phyloP scores from a whole-genome alignment of 2,329 filamentous ascomycete species.

The Hirsutella minnesotensis region DNA sequence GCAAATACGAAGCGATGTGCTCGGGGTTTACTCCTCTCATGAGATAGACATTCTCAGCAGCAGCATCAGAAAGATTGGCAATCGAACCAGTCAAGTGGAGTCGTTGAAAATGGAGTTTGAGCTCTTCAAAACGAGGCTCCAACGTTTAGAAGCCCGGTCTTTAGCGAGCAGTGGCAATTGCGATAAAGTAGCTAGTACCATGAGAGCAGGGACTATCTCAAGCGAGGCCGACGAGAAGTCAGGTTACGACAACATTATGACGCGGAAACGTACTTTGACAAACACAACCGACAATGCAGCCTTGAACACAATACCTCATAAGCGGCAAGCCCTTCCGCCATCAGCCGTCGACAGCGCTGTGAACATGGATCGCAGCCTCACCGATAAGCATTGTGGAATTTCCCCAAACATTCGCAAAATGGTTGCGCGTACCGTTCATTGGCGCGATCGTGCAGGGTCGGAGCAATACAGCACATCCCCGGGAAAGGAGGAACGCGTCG shows the following conservation, averaged over 20 bases:
- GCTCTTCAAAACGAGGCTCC: conserved; percentile 23
- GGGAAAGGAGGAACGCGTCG: no score
- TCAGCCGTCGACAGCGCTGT: conserved; percentile 8
- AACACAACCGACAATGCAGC: conserved; percentile 6
- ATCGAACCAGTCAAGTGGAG: conserved; percentile 25
- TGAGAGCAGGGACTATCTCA: not conserved
- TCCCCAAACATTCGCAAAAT: conserved; percentile 6
- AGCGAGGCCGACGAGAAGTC: conserved; percentile 2
- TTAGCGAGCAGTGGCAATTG: not conserved
- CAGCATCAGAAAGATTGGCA: conserved; percentile 25
- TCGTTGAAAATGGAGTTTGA: conserved; percentile 29
- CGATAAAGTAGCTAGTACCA: not conserved
- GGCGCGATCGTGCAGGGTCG: no score
- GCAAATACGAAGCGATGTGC: conserved; percentile 4
- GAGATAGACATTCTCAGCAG: conserved; percentile 28
- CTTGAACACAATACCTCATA: conserved; percentile 9
- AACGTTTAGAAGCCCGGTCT: conserved; percentile 19
- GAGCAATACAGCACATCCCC: no score
- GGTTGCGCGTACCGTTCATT: no score
- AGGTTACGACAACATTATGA: conserved; percentile 1
- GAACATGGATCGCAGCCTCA: conserved; percentile 3
- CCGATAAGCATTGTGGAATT: conserved; percentile 6
- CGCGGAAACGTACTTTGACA: conserved; percentile 9
- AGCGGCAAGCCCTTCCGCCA: conserved; percentile 13
- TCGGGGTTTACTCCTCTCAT: conserved; percentile 12